These are phyloP conservation scores for Trichophyton simii DNA, from an alignment of 2,329 filamentous ascomycete species.

Conservation along the genomic window DNA sequence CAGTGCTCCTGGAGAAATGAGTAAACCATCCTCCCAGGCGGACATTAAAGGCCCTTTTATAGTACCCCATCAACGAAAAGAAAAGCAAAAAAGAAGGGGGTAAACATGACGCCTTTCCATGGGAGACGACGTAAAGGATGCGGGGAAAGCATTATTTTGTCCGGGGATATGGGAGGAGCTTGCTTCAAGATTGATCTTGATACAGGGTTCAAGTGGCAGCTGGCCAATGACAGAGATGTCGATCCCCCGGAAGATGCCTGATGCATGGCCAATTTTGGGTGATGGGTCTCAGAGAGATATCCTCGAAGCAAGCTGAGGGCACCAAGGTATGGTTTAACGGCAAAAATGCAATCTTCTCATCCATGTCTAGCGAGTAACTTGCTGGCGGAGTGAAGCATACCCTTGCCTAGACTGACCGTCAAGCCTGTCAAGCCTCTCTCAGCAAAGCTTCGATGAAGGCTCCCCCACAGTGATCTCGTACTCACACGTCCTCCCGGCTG, in stretches of 20 bases:
- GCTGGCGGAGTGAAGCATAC: neutral
- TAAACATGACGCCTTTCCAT: neutral
- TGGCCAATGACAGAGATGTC: neutral
- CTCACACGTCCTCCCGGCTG: neutral
- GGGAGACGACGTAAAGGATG: neutral
- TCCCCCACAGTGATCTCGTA: neutral
- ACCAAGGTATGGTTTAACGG: neutral
- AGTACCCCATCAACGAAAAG: neutral
- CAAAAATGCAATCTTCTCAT: neutral
- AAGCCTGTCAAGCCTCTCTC: neutral
- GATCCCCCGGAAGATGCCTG: neutral
- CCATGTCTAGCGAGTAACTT: neutral
- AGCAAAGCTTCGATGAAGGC: neutral
- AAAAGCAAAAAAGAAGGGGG: neutral
- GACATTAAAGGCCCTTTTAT: neutral
- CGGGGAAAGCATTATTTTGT: neutral
- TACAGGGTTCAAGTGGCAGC: neutral
- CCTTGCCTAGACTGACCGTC: neutral
- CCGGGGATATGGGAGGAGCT: neutral
- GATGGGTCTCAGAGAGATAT: neutral
- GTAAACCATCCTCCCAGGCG: neutral
- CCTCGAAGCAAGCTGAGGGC: neutral
- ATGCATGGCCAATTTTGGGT: neutral
- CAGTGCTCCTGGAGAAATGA: neutral
- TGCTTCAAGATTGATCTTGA: neutral